phyloP scores from a whole-genome alignment of 2,329 filamentous ascomycete species.

The Colletotrichum chrysophilum region DNA sequence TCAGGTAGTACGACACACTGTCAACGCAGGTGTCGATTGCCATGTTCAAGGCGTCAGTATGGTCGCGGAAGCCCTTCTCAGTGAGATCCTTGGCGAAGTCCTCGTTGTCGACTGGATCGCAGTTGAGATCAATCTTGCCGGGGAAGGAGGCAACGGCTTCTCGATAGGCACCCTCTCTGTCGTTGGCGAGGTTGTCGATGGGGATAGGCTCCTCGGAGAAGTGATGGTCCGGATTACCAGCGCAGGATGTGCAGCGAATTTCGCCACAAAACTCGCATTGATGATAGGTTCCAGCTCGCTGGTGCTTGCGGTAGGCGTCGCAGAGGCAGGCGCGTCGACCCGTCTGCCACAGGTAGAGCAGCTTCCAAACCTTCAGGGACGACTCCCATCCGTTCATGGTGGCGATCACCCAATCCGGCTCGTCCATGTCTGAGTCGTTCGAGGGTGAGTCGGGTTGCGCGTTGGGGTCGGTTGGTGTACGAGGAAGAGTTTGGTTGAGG shows the following conservation, averaged over 20 bases:
- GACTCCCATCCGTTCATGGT: not conserved
- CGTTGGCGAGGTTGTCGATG: not conserved
- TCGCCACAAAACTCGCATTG: conserved; percentile 37
- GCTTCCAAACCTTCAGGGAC: not conserved
- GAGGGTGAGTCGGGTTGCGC: not conserved
- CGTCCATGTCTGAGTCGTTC: not conserved
- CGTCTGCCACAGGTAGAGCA: conserved; percentile 17
- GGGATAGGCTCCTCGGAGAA: conserved; percentile 21
- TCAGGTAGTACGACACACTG: not conserved
- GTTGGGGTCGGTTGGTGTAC: not conserved
- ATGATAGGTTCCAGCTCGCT: conserved; percentile 23
- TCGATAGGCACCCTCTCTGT: not conserved
- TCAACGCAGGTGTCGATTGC: not conserved
- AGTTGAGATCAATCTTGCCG: not conserved
- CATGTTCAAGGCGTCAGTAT: not conserved
- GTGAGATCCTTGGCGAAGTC: not conserved
- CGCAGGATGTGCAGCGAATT: conserved; percentile 42
- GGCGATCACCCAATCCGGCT: not conserved
- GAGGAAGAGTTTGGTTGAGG: not conserved
- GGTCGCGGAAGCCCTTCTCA: not conserved
- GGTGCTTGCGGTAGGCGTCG: conserved; percentile 34
- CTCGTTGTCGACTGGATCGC: not conserved
- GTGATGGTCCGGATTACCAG: conserved; percentile 42
- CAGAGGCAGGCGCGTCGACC: conserved; percentile 40
- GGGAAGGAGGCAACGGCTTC: not conserved